phyloP scores from a whole-genome alignment of 305 asterid species.

The Fraxinus platypoda region DNA sequence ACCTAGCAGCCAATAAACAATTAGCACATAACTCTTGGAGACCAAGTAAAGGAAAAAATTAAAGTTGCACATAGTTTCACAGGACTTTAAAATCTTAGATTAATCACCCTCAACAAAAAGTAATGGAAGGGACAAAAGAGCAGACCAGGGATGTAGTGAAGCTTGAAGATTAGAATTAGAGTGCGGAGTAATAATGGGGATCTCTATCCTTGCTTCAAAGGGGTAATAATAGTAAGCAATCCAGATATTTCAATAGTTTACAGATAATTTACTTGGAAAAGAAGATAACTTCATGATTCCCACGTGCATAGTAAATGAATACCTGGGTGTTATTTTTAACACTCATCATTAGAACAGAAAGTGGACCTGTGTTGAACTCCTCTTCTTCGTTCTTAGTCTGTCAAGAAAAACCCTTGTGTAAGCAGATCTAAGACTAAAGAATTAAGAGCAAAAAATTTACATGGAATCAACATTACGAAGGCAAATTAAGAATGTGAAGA shows the following conservation, averaged over 20 bases:
- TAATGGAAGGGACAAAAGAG: no score
- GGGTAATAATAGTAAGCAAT: not conserved
- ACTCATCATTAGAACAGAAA: conserved; percentile 89
- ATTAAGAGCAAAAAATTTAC: not conserved
- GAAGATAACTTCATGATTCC: not conserved
- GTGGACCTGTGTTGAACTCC: conserved; percentile 94
- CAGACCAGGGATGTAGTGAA: not conserved
- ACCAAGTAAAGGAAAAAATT: not conserved
- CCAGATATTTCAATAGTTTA: not conserved
- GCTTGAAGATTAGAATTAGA: not conserved
- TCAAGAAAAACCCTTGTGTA: not conserved
- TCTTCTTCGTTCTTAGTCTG: conserved; percentile 85
- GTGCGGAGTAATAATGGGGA: not conserved
- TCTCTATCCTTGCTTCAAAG: not conserved
- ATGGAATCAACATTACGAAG: not conserved
- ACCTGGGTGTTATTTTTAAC: conserved; percentile 95
- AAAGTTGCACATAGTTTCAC: not conserved
- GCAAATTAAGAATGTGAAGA: not conserved
- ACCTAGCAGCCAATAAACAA: conserved; percentile 47
- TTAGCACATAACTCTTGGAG: not conserved
- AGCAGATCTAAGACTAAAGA: not conserved
- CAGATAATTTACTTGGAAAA: not conserved
- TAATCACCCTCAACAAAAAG: not conserved
- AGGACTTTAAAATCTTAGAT: not conserved
- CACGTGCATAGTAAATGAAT: not conserved